Conservation (phyloP, 2,329 filamentous ascomycete species). For the Colletotrichum tabaci region DNA sequence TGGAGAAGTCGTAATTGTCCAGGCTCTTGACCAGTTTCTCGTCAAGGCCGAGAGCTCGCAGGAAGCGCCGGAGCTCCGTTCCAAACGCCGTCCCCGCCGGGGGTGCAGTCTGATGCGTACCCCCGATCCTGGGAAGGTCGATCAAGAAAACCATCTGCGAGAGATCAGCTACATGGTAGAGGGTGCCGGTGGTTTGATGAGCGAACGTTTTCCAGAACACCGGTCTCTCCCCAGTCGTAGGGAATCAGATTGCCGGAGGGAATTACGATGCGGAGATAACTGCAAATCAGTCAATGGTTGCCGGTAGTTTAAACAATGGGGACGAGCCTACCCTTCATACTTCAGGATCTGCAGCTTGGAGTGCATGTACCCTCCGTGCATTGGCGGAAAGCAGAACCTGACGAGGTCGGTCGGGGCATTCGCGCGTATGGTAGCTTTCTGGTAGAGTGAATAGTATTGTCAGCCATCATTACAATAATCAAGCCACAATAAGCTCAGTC, state of each 20-base stretch:
- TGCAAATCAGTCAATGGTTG: conserved; percentile 10
- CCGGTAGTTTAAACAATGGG: conserved; percentile 9
- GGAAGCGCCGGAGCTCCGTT: conserved; percentile 79
- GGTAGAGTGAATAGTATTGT: background rate
- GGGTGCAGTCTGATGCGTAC: conserved; percentile 52
- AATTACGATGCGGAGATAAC: conserved; percentile 83
- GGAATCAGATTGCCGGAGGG: conserved; percentile 89
- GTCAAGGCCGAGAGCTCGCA: conserved; percentile 76
- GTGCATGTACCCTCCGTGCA: conserved; percentile 89
- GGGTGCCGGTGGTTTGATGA: conserved; percentile 1
- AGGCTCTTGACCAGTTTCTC: conserved; percentile 77
- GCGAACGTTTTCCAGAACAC: conserved; percentile 86
- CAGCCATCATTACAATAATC: background rate
- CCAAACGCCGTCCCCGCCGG: conserved; percentile 68
- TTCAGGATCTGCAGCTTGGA: conserved; percentile 95
- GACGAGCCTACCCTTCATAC: conserved; percentile 50
- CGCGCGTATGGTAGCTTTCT: conserved; percentile 65
- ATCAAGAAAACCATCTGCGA: conserved; percentile 86
- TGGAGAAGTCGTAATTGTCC: conserved; percentile 84
- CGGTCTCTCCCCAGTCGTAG: conserved; percentile 92
- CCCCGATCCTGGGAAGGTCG: conserved; percentile 80
- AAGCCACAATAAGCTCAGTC: background rate
- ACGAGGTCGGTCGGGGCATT: conserved; percentile 69
- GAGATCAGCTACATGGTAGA: conserved; percentile 40
- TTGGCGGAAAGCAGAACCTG: conserved; percentile 85